A percentile compares a stretch with the other conserved stretches of the same genome.
Evolutionary conservation across 176 grass and related monocot genomes (phyloP).

Genomic region (Oryza meyeriana): DNA sequence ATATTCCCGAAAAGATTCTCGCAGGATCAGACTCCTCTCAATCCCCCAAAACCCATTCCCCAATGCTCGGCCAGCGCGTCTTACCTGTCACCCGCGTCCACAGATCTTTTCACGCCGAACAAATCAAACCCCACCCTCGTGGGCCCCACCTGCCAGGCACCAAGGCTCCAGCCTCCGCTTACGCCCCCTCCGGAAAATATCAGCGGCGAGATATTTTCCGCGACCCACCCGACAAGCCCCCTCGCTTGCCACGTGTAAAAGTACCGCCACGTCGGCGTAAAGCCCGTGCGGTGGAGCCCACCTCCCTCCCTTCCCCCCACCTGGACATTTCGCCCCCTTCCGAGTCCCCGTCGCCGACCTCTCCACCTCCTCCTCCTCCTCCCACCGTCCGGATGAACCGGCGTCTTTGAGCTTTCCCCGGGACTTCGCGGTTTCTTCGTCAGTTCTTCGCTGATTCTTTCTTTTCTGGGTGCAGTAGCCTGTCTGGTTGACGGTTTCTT

Average conservation of each 20-base stretch:
- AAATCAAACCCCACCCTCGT: too few species aligned
- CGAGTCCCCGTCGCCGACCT: too few species aligned
- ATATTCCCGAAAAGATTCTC: too few species aligned
- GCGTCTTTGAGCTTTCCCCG: not conserved
- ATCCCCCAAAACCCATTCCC: too few species aligned
- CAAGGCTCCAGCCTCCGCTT: not conserved
- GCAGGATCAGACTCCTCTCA: too few species aligned
- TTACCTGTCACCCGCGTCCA: not conserved
- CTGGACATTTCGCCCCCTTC: not conserved
- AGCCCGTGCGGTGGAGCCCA: slow-evolving; percentile 5
- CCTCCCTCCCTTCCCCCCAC: not conserved
- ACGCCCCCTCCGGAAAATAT: too few species aligned
- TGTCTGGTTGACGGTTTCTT: not conserved
- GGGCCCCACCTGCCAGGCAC: not conserved
- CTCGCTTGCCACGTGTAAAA: slow-evolving; percentile 42
- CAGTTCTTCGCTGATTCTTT: not conserved
- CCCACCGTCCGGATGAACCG: not conserved
- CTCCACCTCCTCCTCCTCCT: not conserved
- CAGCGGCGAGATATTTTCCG: slow-evolving; percentile 33
- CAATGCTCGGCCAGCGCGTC: not conserved
- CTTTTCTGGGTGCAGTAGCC: too few species aligned
- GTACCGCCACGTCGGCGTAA: slow-evolving; percentile 31
- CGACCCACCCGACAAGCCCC: not conserved
- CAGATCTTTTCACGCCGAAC: slow-evolving; percentile 27
- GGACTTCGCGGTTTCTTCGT: not conserved